Conservation (phyloP, 176 grass and related monocot genomes). For the Zizania latifolia region DNA sequence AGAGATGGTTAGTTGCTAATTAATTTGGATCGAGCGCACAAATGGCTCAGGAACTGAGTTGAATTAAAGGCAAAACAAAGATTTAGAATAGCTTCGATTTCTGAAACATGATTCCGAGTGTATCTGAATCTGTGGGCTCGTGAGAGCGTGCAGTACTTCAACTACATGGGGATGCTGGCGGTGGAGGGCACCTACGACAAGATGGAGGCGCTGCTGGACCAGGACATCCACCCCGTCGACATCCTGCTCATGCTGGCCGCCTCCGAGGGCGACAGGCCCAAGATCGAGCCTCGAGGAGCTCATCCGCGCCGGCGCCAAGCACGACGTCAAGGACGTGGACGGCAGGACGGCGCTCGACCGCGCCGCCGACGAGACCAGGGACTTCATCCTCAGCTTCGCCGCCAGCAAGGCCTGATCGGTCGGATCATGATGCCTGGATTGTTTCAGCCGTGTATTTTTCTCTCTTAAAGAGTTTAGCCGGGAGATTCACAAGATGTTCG, state of each 20-base stretch:
- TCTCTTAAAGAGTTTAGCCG: background rate
- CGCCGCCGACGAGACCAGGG: conserved; percentile 57
- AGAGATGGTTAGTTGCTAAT: background rate
- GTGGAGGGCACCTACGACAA: conserved; percentile 97
- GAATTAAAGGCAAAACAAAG: background rate
- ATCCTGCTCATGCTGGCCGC: conserved; percentile 85
- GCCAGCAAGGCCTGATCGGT: conserved; percentile 35
- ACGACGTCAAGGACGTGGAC: conserved; percentile 81
- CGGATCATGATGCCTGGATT: background rate
- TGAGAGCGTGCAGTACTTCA: conserved; percentile 81
- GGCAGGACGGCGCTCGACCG: conserved; percentile 75
- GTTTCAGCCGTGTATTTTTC: background rate
- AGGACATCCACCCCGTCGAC: conserved; percentile 91
- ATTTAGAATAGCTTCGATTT: background rate
- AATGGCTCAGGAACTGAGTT: too few species aligned
- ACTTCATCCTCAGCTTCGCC: conserved; percentile 57
- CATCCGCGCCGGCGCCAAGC: conserved; percentile 69
- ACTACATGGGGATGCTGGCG: conserved; percentile 99
- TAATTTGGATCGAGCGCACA: background rate
- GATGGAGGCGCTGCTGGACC: conserved; percentile 87
- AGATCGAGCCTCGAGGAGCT: conserved; percentile 99
- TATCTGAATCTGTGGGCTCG: background rate
- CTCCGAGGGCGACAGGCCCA: conserved; percentile 81
- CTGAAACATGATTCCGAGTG: background rate
- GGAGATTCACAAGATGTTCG: conserved; percentile 8